Percentiles rank a stretch among this genome's conserved stretches.
These are phyloP conservation scores for Kwoniella shivajii DNA, from an alignment of 1,284 basidiomycete genomes.

Conservation along the genomic window DNA sequence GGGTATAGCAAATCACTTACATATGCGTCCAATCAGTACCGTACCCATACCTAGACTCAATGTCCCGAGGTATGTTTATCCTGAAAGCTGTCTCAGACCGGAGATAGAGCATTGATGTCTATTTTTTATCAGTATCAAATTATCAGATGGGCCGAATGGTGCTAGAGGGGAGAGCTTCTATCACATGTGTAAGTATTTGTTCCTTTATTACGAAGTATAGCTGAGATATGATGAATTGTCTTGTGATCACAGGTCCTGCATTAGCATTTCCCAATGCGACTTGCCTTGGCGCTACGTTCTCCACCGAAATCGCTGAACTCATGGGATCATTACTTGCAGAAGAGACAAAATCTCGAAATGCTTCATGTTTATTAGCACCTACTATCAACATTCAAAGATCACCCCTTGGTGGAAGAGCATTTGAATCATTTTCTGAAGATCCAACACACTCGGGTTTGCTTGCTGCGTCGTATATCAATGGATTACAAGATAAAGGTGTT, in stretches of 20 bases:
- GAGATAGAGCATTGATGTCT: not conserved
- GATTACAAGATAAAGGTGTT: slow-evolving; percentile 70
- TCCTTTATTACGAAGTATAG: not conserved
- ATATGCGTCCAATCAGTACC: slow-evolving; percentile 25
- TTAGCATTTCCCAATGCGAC: slow-evolving; percentile 72
- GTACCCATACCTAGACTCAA: slow-evolving; percentile 42
- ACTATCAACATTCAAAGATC: slow-evolving; percentile 79
- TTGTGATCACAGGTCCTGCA: slow-evolving; percentile 50
- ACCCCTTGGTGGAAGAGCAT: slow-evolving; percentile 68
- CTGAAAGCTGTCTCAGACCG: too few species aligned
- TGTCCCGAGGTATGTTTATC: slow-evolving; percentile 30
- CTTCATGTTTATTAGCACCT: slow-evolving; percentile 68
- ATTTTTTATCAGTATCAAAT: slow-evolving; percentile 25
- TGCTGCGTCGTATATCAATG: slow-evolving; percentile 71
- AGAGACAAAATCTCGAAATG: slow-evolving; percentile 70
- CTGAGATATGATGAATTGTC: not conserved
- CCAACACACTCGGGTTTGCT: slow-evolving; percentile 70
- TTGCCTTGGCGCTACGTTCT: slow-evolving; percentile 33
- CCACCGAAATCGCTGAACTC: slow-evolving; percentile 64
- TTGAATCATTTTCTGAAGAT: slow-evolving; percentile 73
- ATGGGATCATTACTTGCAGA: slow-evolving; percentile 65
- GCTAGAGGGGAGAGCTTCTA: slow-evolving; percentile 40
- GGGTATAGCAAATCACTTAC: not conserved
- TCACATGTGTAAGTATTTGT: slow-evolving; percentile 33
- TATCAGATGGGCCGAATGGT: slow-evolving; percentile 44